These are phyloP conservation scores for Microglena sp. DNA, from an alignment of 139 green algal species.

Conservation along the genomic window DNA sequence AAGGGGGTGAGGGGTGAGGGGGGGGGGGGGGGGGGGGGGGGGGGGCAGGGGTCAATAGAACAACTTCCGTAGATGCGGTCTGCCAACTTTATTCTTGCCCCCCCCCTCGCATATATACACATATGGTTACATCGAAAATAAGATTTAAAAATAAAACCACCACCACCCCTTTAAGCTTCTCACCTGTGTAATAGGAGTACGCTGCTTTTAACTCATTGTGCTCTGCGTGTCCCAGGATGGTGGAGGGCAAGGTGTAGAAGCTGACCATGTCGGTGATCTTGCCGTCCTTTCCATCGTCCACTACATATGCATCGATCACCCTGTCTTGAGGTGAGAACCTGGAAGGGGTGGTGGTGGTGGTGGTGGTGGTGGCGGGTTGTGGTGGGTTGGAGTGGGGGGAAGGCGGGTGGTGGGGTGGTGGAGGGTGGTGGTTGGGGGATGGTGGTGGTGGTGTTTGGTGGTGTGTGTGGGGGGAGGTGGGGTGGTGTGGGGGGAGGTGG, in stretches of 20 bases:
- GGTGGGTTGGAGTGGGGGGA: too few relatives aligned
- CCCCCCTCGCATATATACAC: too few relatives aligned
- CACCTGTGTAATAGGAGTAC: conserved; percentile 93
- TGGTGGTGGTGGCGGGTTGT: too few relatives aligned
- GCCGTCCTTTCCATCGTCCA: conserved; percentile 49
- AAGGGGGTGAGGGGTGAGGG: too few relatives aligned
- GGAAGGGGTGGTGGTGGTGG: background rate
- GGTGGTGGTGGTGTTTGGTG: too few relatives aligned
- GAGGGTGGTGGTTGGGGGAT: conserved; percentile 37
- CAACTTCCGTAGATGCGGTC: too few relatives aligned
- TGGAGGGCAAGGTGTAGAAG: conserved; percentile 93
- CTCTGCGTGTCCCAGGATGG: conserved; percentile 75
- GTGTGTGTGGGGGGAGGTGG: conserved; percentile 15
- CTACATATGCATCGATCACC: conserved; percentile 86
- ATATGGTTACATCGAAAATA: too few relatives aligned
- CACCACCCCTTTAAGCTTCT: too few relatives aligned
- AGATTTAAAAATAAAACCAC: too few relatives aligned
- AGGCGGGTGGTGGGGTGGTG: background rate
- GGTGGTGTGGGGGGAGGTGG: background rate
- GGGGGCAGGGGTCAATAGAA: too few relatives aligned
- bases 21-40: too few relatives aligned
- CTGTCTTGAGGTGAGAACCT: conserved; percentile 45
- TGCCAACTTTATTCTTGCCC: too few relatives aligned
- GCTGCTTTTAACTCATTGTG: conserved; percentile 77
- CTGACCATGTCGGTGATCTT: conserved; percentile 79